Conservation (phyloP, 1,284 basidiomycete genomes). For the Boletus putidus region DNA sequence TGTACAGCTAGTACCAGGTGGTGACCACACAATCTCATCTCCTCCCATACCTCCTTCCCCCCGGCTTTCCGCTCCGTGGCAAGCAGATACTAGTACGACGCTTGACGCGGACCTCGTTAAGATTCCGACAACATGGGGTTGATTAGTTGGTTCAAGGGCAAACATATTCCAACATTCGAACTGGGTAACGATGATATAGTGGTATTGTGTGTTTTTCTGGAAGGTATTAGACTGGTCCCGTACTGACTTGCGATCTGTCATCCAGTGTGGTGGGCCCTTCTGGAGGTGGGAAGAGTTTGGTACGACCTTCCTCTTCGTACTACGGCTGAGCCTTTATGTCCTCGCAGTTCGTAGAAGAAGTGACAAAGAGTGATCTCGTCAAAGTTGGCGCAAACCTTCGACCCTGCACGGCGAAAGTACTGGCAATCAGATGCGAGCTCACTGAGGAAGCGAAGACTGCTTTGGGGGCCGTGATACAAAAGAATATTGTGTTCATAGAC, state of each 20-base stretch:
- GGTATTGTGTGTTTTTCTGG: conserved; percentile 21
- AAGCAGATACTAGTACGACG: not conserved
- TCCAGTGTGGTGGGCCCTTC: conserved; percentile 27
- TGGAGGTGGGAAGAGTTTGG: conserved; percentile 21
- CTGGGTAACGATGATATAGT: conserved; percentile 20
- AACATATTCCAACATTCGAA: not conserved
- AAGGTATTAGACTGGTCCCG: not conserved
- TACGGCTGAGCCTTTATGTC: not conserved
- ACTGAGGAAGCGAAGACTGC: not conserved
- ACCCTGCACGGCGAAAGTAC: not conserved
- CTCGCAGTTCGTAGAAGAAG: conserved; percentile 18
- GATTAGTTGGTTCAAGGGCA: not conserved
- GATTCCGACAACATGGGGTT: not conserved
- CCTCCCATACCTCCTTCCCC: not conserved
- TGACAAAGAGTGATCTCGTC: not conserved
- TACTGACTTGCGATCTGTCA: conserved; percentile 8
- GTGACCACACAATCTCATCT: not conserved
- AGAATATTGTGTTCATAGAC: conserved; percentile 26
- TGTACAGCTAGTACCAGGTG: not conserved
- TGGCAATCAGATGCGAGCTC: conserved; percentile 22
- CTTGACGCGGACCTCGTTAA: not conserved
- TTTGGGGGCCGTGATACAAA: not conserved
- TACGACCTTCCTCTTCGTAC: conserved; percentile 5
- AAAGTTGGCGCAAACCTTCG: not conserved
- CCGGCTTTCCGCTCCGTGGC: not conserved